phyloP scores from a whole-genome alignment of 2,329 filamentous ascomycete genomes.

The Cercospora zeae-maydis region DNA sequence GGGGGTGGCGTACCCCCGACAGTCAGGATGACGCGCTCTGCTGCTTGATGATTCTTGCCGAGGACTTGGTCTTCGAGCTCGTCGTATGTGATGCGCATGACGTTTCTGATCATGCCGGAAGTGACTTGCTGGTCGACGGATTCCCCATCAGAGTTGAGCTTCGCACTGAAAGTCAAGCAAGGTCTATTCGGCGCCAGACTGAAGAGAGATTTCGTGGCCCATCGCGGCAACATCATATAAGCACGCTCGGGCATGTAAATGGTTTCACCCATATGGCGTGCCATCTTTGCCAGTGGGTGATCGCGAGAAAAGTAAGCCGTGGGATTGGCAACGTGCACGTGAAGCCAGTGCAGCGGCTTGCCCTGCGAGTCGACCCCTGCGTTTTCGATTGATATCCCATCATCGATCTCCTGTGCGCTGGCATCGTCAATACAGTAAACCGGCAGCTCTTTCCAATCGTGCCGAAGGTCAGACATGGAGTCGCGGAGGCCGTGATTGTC shows the following conservation, averaged over 20 bases:
- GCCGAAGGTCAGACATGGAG: constrained; percentile 55
- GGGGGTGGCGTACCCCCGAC: constrained; percentile 37
- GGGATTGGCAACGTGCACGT: constrained; percentile 75
- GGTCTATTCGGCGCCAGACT: constrained; percentile 54
- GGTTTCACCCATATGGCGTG: constrained; percentile 56
- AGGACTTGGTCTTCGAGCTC: constrained; percentile 30
- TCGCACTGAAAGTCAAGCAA: constrained; percentile 59
- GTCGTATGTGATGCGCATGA: constrained; percentile 51
- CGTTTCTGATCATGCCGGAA: constrained; percentile 54
- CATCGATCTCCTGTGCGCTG: constrained; percentile 68
- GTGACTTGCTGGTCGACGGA: constrained; percentile 54
- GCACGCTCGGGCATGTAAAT: constrained; percentile 56
- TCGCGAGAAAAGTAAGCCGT: constrained; percentile 63
- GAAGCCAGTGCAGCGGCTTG: constrained; percentile 64
- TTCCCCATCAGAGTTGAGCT: constrained; percentile 50
- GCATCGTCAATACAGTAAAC: constrained; percentile 71
- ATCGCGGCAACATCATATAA: constrained; percentile 56
- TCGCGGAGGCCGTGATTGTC: constrained; percentile 46
- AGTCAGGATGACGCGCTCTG: constrained; percentile 25
- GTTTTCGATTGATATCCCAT: constrained; percentile 69
- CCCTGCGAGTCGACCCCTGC: constrained; percentile 28
- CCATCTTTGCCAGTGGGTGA: constrained; percentile 57
- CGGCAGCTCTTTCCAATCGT: constrained; percentile 56
- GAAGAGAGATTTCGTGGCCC: constrained; percentile 50
- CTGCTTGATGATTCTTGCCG: constrained; percentile 4